phyloP scores from a whole-genome alignment of 192 early-diverging fungal species.

The Coemansia pectinata region DNA sequence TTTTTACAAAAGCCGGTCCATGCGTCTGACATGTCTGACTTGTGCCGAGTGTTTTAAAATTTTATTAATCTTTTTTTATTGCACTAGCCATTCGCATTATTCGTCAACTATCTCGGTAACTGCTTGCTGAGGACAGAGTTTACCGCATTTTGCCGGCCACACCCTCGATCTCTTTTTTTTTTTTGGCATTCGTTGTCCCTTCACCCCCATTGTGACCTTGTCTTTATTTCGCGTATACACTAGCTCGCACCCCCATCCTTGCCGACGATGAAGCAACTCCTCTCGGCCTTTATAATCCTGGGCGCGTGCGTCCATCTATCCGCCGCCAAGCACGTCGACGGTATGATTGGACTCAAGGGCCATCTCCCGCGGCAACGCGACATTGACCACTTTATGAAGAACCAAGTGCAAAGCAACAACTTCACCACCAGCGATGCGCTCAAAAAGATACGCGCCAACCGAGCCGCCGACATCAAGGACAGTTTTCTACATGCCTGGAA shows the following conservation, averaged over 20 bases:
- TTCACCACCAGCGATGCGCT: conserved; percentile 33
- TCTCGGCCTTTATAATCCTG: conserved; percentile 18
- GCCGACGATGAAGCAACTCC: conserved; percentile 23
- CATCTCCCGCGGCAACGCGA: conserved; percentile 33
- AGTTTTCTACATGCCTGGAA: conserved; percentile 71
- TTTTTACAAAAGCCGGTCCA: conserved; percentile 10
- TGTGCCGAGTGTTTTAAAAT: neutral
- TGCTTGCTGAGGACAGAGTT: neutral
- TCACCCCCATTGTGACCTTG: neutral
- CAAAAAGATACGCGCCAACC: conserved; percentile 55
- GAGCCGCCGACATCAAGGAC: conserved; percentile 58
- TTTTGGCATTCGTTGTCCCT: neutral
- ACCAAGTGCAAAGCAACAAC: conserved; percentile 40
- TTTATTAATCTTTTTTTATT: neutral
- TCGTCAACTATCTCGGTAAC: neutral
- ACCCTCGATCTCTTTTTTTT: neutral
- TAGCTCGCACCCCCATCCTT: neutral
- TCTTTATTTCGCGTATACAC: neutral
- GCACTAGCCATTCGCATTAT: neutral
- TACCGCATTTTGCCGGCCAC: neutral
- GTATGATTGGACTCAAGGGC: conserved; percentile 43
- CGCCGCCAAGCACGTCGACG: conserved; percentile 27
- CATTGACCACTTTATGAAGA: conserved; percentile 22
- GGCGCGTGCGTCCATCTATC: conserved; percentile 17
- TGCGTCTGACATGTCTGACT: neutral